These are phyloP conservation scores for Lippia alba DNA, from an alignment of 305 asterid species.

Conservation along the genomic window DNA sequence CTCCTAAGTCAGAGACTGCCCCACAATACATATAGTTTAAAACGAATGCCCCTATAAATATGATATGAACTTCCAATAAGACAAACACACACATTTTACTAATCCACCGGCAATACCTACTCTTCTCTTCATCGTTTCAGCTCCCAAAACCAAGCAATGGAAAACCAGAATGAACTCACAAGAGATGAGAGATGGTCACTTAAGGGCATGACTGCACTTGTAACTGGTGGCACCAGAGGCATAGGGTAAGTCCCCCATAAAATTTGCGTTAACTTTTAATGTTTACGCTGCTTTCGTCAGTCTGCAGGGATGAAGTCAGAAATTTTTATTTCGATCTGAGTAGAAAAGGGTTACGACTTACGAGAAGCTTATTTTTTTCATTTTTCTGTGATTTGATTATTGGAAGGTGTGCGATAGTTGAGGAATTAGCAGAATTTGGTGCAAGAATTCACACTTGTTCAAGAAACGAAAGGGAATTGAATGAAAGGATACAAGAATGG, in stretches of 20 bases:
- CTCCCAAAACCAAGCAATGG: constrained; percentile 22
- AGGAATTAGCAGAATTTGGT: constrained; percentile 61
- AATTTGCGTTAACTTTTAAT: too few relatives aligned
- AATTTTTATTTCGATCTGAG: background rate
- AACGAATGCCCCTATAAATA: constrained; percentile 10
- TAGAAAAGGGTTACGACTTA: background rate
- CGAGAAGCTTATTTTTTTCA: too few relatives aligned
- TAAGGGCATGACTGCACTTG: constrained; percentile 46
- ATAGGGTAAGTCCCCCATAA: constrained; percentile 36
- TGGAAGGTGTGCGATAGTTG: constrained; percentile 56
- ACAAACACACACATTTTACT: background rate
- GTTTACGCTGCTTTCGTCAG: too few relatives aligned
- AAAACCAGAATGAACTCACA: constrained; percentile 24
- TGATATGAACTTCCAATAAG: background rate
- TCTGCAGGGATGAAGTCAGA: background rate
- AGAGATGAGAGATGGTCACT: constrained; percentile 51
- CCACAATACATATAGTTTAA: background rate
- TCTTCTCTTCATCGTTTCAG: background rate
- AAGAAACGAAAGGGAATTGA: constrained; percentile 43
- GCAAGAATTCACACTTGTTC: constrained; percentile 60
- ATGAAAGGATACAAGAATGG: constrained; percentile 52
- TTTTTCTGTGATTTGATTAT: background rate
- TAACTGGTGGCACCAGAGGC: constrained; percentile 51
- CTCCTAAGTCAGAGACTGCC: background rate
- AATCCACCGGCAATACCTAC: too few relatives aligned